These are phyloP conservation scores for Solanum ahanhuiri DNA, from an alignment of 257 asterid species.

Conservation along the genomic window DNA sequence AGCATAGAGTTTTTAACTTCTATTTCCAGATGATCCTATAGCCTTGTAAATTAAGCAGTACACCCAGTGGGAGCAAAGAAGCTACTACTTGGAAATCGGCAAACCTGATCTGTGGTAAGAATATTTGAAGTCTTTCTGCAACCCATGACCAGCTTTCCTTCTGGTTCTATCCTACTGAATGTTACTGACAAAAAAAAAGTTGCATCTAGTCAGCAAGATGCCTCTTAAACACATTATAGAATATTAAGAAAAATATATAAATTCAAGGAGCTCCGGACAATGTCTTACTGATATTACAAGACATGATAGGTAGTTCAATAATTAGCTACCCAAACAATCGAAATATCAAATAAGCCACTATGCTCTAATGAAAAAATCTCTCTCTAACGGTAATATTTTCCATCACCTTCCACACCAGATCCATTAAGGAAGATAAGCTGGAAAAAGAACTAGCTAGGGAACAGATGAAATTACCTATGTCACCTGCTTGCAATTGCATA, in stretches of 20 bases:
- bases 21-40: neutral
- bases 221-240: neutral
- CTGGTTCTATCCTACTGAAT: slow-evolving; percentile 88
- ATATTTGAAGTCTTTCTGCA: slow-evolving; percentile 61
- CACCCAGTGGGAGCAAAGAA: neutral
- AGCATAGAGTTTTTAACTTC: neutral
- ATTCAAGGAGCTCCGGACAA: neutral
- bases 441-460: neutral
- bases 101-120: slow-evolving; percentile 60
- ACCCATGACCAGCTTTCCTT: slow-evolving; percentile 93
- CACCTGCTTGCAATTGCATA: slow-evolving; percentile 95
- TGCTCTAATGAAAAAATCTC: neutral
- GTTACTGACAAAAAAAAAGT: slow-evolving; percentile 49
- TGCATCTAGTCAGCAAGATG: neutral
- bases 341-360: neutral
- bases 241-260: neutral
- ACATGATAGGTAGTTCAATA: slow-evolving; percentile 4
- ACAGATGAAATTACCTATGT: slow-evolving; percentile 59
- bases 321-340: neutral
- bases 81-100: slow-evolving; percentile 4
- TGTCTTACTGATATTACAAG: slow-evolving; percentile 12
- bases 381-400: neutral
- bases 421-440: neutral
- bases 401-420: neutral
- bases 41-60: neutral